These are phyloP conservation scores for Xerocomus potaroensis DNA, from an alignment of 768 basidiomycete genomes.

Conservation along the genomic window DNA sequence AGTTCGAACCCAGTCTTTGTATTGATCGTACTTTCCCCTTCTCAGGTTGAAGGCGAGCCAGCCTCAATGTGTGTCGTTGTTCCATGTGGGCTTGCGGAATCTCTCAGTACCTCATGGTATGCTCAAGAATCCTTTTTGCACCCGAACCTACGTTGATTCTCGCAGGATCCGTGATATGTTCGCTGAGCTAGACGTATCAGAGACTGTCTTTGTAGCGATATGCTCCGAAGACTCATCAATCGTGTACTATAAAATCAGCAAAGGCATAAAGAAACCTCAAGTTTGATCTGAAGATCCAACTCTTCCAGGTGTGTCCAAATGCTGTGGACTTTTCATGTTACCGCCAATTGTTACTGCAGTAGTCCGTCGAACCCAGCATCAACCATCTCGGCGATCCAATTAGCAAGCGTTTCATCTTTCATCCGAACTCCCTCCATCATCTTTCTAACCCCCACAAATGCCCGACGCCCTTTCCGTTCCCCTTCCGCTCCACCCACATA, in stretches of 20 bases:
- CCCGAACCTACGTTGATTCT: neutral
- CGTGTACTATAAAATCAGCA: conserved; percentile 79
- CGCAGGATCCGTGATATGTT: conserved; percentile 59
- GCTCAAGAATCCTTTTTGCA: conserved; percentile 7
- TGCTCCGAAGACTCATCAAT: conserved; percentile 75
- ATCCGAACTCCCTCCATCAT: conserved; percentile 64
- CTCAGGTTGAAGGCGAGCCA: conserved; percentile 39
- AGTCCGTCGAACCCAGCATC: conserved; percentile 41
- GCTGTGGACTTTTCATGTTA: conserved; percentile 3
- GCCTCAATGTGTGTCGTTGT: conserved; percentile 40
- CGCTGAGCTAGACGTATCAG: conserved; percentile 38
- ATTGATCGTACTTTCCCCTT: neutral
- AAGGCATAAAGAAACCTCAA: conserved; percentile 71
- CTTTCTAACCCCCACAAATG: conserved; percentile 58
- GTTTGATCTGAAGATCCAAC: conserved; percentile 31
- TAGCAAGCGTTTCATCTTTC: conserved; percentile 55
- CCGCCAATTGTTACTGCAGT: conserved; percentile 15
- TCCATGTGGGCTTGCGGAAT: conserved; percentile 66
- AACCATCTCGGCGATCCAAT: conserved; percentile 60
- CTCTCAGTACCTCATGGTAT: conserved; percentile 59
- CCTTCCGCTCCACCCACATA: conserved; percentile 56
- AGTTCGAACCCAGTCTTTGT: neutral
- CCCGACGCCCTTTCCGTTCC: conserved; percentile 64
- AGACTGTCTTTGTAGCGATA: conserved; percentile 63
- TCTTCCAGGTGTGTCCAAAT: too few relatives aligned